Evolutionary conservation across 164 flowering plant species (phyloP).

Genomic region (Echeveria elegans): DNA sequence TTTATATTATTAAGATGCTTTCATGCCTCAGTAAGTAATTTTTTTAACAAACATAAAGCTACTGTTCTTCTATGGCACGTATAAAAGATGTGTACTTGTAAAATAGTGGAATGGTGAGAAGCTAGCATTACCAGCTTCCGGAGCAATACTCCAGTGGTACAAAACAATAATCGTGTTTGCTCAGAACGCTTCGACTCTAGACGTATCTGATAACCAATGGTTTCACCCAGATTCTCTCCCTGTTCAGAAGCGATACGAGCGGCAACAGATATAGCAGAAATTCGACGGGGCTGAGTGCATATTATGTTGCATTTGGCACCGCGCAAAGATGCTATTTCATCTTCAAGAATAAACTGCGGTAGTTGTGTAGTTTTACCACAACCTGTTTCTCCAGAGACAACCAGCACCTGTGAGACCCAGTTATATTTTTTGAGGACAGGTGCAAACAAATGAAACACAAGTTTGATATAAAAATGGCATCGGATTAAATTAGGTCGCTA

Average conservation of each 20-base stretch:
- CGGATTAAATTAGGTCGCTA: not conserved
- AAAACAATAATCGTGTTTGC: conserved; percentile 69
- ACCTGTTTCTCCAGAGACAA: conserved; percentile 98
- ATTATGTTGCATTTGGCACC: conserved; percentile 85
- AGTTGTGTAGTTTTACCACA: conserved; percentile 98
- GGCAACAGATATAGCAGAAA: conserved; percentile 93
- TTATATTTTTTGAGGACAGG: conserved; percentile 2
- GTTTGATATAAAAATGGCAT: not conserved
- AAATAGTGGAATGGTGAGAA: not conserved
- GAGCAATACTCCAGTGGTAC: conserved; percentile 91
- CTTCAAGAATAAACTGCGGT: conserved; percentile 88
- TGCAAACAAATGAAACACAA: not conserved
- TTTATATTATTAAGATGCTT: not conserved
- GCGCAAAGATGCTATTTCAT: conserved; percentile 61
- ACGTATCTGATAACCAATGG: conserved; percentile 95
- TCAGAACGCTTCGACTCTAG: conserved; percentile 74
- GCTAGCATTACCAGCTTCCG: conserved; percentile 56
- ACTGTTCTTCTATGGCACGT: too few species aligned
- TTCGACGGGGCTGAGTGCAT: conserved; percentile 97
- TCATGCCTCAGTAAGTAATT: not conserved
- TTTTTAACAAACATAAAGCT: too few species aligned
- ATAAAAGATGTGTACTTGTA: not conserved
- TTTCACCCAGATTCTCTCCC: conserved; percentile 85
- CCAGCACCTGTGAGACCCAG: conserved; percentile 52
- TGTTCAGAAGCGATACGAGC: conserved; percentile 82